Base-by-base conservation (phyloP, 2,329 filamentous ascomycete species). In the Scytalidium lignicola region DNA sequence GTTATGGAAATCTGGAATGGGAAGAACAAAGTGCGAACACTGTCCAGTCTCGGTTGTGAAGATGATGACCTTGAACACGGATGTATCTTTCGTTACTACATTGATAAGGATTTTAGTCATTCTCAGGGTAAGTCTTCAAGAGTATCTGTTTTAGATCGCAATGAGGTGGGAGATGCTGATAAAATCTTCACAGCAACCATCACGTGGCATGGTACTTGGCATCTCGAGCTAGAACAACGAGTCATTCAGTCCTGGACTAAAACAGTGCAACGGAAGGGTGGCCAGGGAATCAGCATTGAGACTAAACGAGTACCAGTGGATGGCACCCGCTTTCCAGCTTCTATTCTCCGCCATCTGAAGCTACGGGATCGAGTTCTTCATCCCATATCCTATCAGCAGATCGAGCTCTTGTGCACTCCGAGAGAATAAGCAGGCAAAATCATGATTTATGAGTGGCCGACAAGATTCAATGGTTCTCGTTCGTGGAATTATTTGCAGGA, bases 1-100 rank as follows among this genome's bases (percentile, higher is more conserved):
- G 54, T 49, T 40, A 57, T 57, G 55, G 55, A 57, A 42, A 51
- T 57, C 44, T 57, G 55, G 55, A 55, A 54, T 44, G 53, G 55
- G 48, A 21, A 50, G 50, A 55, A 53, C 32, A 37, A 37, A 37
- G n/a, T 37, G 15, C n/a, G 32, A 15, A 37, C n/a, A 37, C 15
- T 37, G 32, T 4, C 6, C 32, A 17, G n/a, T 4, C 10, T 17
- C 15, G 15, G 15, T 8, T 37, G 32, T 17, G 32, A 37, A 37
- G 32, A 37, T 37, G 32, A 37, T 37, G 32, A 37, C 7, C 10
- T 37, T 17, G 32, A 37, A 37, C 15, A 37, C 32, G 32, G 32
- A 37, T 37, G 32, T 37, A 9, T 37, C 32, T 37, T 37, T 37
- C 32, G 32, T 37, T 37, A 37, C 32, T 15, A 17, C 15, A 13